Conservation (phyloP, 306 rosid species). For the Casuarina cunninghamiana region DNA sequence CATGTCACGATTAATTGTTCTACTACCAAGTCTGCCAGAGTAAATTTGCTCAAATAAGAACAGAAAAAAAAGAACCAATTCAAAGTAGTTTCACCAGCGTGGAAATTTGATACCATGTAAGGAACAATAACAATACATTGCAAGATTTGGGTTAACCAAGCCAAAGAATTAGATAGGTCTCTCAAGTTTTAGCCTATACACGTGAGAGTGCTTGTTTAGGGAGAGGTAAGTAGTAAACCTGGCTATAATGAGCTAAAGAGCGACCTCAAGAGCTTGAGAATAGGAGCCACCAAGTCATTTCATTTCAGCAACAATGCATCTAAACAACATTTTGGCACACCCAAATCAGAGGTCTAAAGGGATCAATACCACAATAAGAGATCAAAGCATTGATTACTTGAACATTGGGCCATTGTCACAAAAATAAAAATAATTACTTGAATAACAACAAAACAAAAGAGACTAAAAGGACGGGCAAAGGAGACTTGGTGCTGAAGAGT, state of each 20-base stretch:
- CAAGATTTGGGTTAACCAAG: neutral
- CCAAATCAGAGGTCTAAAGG: neutral
- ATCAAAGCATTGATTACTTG: neutral
- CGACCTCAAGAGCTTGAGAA: slow-evolving; percentile 59
- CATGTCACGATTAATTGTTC: neutral
- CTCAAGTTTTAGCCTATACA: neutral
- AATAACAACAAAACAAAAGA: neutral
- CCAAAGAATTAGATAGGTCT: neutral
- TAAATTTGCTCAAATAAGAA: neutral
- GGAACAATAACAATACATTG: neutral
- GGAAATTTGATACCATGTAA: slow-evolving; percentile 20
- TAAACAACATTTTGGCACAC: slow-evolving; percentile 26
- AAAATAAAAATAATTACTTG: neutral
- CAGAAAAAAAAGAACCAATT: too few relatives aligned
- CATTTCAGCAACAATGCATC: slow-evolving; percentile 73
- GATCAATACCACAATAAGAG: neutral
- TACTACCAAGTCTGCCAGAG: neutral
- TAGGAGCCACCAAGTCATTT: slow-evolving; percentile 55
- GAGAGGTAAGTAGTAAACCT: slow-evolving; percentile 36
- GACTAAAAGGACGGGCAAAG: neutral
- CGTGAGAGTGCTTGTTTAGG: neutral
- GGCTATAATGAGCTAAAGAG: slow-evolving; percentile 52
- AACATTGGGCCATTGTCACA: neutral
- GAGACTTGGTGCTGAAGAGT: slow-evolving; percentile 75
- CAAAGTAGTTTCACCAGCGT: too few relatives aligned